Conservation (phyloP, 768 basidiomycete genomes). For the Strobilomyces dryophilus region DNA sequence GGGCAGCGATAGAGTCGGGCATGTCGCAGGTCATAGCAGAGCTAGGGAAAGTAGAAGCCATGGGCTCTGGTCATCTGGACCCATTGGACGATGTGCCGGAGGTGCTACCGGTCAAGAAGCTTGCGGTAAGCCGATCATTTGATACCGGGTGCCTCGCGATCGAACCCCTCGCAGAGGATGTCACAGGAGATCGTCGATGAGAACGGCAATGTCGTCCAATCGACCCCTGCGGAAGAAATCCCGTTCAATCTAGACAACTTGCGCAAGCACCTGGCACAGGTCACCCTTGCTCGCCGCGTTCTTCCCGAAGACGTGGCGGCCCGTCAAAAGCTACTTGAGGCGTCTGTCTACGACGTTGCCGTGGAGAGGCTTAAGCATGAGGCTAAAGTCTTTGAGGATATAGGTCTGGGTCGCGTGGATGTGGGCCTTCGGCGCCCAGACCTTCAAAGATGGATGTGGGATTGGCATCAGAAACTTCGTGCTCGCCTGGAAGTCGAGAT, state of each 20-base stretch:
- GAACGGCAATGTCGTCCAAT: slow-evolving; percentile 16
- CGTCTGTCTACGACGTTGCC: slow-evolving; percentile 83
- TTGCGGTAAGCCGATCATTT: slow-evolving; percentile 30
- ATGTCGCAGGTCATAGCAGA: slow-evolving; percentile 48
- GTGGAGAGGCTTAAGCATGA: slow-evolving; percentile 65
- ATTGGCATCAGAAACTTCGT: slow-evolving; percentile 69
- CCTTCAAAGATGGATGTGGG: slow-evolving; percentile 80
- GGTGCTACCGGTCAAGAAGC: slow-evolving; percentile 54
- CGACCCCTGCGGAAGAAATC: slow-evolving; percentile 35
- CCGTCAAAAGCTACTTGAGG: slow-evolving; percentile 80
- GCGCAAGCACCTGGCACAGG: slow-evolving; percentile 61
- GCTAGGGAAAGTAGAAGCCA: slow-evolving; percentile 50
- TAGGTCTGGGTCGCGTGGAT: slow-evolving; percentile 49
- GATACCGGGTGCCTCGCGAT: neutral
- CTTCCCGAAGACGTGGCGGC: slow-evolving; percentile 63
- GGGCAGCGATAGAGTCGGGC: slow-evolving; percentile 55
- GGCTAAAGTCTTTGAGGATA: slow-evolving; percentile 49
- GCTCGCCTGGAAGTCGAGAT: slow-evolving; percentile 50
- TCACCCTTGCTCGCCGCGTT: slow-evolving; percentile 59
- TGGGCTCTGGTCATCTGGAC: slow-evolving; percentile 40
- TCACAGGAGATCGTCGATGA: slow-evolving; percentile 20
- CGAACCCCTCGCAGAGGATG: slow-evolving; percentile 5
- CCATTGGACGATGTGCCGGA: slow-evolving; percentile 53
- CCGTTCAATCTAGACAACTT: slow-evolving; percentile 77
- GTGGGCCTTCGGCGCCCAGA: slow-evolving; percentile 42